Evolutionary conservation across 768 basidiomycete genomes (phyloP), one percentile per base, ranked within the genome.

Genomic region (Lactifluus echinatus): DNA sequence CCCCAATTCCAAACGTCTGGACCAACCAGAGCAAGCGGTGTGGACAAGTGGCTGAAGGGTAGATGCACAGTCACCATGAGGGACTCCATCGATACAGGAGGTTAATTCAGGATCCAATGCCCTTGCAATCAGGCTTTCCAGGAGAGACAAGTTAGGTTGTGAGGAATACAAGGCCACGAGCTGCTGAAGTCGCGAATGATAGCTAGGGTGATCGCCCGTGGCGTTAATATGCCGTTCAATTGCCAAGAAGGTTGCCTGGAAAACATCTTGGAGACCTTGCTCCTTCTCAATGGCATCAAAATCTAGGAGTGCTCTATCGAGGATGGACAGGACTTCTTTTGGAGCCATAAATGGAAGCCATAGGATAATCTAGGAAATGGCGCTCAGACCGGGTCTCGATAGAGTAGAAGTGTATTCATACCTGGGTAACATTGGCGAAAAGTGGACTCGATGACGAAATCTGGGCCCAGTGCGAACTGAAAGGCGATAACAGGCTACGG

Each of bases 311-410:
- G 44, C 51, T 7, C 69, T 55, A 61, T 80, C 77, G 11, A 89
- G 64, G 6, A 79, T 68, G 5, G 67, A 60, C 3, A 80, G 68
- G 2, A 82, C 65, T 15, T 75, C 74, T 2, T 69, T 62, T 2
- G 68, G 64, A 5, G 71, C 66, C 63, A 85, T 75, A 63, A 78
- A 85, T 39, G 71, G 74, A 42, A 85, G 71, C 87, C 87, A 90
- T 14, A 77, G 58, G 2, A 53, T 43, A 17, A 70, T 66, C 24
- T 66, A 45, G 48, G n/a, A 49, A 42, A 50, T 49, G 51, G 12
- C 23, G 24, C 24, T 14, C 44, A 29, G 7, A 14, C 19, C 24
- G 19, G 11, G 24, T 1, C 17, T 5, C 12, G 8, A 26, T n/a
- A 34, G 23, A 10, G 8, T 17, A 11, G 17, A 23, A 28, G 15